Evolutionary conservation across 306 rosid genomes (phyloP).

Genomic region (Luffa aegyptiaca): DNA sequence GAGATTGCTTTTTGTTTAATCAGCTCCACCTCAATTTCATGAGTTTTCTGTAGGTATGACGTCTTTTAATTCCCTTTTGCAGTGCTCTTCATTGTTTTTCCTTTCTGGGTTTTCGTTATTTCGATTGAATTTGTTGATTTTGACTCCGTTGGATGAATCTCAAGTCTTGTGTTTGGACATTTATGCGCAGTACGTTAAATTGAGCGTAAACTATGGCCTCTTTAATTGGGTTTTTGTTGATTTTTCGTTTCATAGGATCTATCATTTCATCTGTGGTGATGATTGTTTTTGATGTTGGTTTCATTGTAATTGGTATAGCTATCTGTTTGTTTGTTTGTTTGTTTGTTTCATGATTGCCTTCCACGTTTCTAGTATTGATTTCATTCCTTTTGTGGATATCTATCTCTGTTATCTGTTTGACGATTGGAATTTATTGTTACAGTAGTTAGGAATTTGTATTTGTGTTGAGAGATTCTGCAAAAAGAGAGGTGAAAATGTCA

Average conservation of each 20-base stretch:
- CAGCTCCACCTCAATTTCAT: constrained; percentile 14
- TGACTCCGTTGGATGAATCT: constrained; percentile 15
- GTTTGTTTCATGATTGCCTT: not conserved
- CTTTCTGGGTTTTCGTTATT: constrained; percentile 14
- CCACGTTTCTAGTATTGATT: not conserved
- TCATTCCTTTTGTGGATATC: not conserved
- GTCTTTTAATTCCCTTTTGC: constrained; percentile 13
- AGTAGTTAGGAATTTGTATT: constrained; percentile 15
- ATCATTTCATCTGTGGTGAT: not conserved
- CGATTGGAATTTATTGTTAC: constrained; percentile 10
- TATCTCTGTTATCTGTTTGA: not conserved
- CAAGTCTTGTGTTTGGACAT: constrained; percentile 4
- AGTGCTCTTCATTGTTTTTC: not conserved
- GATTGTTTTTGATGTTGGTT: not conserved
- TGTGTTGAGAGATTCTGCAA: constrained; percentile 17
- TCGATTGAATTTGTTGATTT: constrained; percentile 2
- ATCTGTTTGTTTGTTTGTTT: not conserved
- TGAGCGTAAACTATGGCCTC: constrained; percentile 8
- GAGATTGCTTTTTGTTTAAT: constrained; percentile 11
- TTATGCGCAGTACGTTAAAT: constrained; percentile 17
- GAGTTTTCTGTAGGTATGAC: constrained; percentile 27
- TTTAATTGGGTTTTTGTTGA: constrained; percentile 4
- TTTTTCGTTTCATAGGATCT: constrained; percentile 10
- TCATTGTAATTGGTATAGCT: not conserved
- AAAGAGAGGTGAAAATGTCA: constrained; percentile 55